These are phyloP conservation scores for Diaporthe capsici DNA, from an alignment of 2,329 filamentous ascomycete genomes.

Conservation along the genomic window DNA sequence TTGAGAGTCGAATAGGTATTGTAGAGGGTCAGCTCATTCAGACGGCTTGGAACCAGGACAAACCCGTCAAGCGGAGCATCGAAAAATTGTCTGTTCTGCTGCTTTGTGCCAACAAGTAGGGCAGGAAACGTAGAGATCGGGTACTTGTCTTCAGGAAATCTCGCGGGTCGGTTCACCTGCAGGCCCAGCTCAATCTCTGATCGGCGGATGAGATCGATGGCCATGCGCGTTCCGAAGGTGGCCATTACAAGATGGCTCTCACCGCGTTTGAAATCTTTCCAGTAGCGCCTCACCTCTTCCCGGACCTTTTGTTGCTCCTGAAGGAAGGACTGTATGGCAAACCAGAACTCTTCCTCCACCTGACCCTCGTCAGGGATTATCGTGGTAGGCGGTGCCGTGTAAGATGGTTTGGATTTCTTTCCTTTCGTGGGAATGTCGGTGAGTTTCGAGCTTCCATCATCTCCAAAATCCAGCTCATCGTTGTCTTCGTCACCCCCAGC, in stretches of 20 bases:
- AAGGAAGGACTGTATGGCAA: slow-evolving; percentile 28
- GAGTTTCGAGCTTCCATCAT: background rate
- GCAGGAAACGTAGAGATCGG: slow-evolving; percentile 25
- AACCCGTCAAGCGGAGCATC: background rate
- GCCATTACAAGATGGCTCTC: slow-evolving; percentile 26
- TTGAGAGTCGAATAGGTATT: slow-evolving; percentile 18
- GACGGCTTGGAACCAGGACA: background rate
- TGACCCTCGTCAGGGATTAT: slow-evolving; percentile 22
- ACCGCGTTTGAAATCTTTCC: slow-evolving; percentile 4
- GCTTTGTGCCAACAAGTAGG: slow-evolving; percentile 14
- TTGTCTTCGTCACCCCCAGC: background rate
- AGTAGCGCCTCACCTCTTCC: slow-evolving; percentile 20
- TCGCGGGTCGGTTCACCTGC: slow-evolving; percentile 7
- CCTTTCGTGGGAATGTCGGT: background rate
- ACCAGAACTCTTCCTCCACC: slow-evolving; percentile 32
- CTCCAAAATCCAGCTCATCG: background rate
- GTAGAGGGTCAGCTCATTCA: slow-evolving; percentile 16
- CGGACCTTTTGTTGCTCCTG: slow-evolving; percentile 29
- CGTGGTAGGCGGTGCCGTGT: background rate
- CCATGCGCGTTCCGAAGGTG: slow-evolving; percentile 15
- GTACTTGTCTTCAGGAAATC: slow-evolving; percentile 28
- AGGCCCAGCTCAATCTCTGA: slow-evolving; percentile 27
- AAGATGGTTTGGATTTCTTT: background rate
- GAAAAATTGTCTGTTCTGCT: background rate
- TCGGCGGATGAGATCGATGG: slow-evolving; percentile 34